These are phyloP conservation scores for Phytophthora foliorum DNA, from an alignment of 352 stramenopile species.

Conservation along the genomic window DNA sequence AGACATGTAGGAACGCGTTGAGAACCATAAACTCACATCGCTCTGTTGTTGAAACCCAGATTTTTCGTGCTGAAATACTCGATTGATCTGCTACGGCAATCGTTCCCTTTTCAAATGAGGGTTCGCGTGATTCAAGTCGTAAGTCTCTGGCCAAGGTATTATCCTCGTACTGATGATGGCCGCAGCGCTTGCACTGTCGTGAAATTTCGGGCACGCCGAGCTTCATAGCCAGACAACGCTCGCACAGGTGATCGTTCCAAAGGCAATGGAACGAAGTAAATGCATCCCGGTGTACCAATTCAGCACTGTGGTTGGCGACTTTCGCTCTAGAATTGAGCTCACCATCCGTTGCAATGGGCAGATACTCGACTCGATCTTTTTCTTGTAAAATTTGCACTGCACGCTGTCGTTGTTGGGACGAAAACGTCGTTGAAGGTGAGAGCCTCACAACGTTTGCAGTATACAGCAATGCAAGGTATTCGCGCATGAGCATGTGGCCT, in stretches of 20 bases:
- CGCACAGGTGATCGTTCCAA: conserved; percentile 54
- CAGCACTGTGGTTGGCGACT: neutral
- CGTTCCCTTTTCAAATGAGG: neutral
- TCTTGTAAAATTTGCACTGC: conserved; percentile 32
- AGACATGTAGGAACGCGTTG: conserved; percentile 59
- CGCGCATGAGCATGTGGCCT: conserved; percentile 37
- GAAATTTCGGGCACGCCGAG: neutral
- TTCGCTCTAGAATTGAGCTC: neutral
- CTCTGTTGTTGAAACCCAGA: conserved; percentile 37
- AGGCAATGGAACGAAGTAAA: conserved; percentile 62
- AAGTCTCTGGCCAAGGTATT: conserved; percentile 39
- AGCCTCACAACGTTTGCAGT: conserved; percentile 37
- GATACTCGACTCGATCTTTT: conserved; percentile 30
- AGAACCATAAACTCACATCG: conserved; percentile 58
- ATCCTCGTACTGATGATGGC: conserved; percentile 40
- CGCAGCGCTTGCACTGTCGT: conserved; percentile 41
- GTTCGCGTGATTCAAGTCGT: neutral
- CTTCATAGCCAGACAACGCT: conserved; percentile 51
- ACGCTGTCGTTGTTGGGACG: conserved; percentile 33
- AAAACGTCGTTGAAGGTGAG: conserved; percentile 38
- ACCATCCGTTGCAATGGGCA: neutral
- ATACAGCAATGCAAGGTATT: conserved; percentile 53
- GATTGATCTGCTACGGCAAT: neutral
- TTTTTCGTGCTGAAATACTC: neutral
- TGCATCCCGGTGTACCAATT: conserved; percentile 4